Conservation (phyloP, 768 basidiomycete genomes). For the Podaxis rugospora region DNA sequence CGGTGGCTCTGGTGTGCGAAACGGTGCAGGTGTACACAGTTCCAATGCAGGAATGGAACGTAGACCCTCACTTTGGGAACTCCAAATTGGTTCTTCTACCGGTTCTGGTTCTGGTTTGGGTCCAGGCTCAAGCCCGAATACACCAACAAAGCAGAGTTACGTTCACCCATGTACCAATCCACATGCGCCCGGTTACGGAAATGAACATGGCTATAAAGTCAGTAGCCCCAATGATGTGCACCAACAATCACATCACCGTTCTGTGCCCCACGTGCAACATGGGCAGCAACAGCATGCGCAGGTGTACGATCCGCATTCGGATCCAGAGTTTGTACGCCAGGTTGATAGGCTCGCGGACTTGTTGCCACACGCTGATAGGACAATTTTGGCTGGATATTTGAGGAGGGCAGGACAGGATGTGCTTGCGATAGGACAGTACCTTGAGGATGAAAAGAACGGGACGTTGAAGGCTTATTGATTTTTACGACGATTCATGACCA, state of each 20-base stretch:
- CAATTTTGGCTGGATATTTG: slow-evolving; percentile 66
- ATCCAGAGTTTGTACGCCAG: slow-evolving; percentile 58
- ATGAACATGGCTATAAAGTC: background rate
- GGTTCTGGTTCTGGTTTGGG: background rate
- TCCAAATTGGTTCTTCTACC: slow-evolving; percentile 5
- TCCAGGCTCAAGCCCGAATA: background rate
- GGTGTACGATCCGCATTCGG: slow-evolving; percentile 29
- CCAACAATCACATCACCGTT: background rate
- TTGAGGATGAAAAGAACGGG: slow-evolving; percentile 82
- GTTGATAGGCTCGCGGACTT: slow-evolving; percentile 69
- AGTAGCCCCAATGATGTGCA: background rate
- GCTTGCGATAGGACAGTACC: slow-evolving; percentile 80
- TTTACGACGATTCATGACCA: background rate
- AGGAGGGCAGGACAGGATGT: slow-evolving; percentile 75
- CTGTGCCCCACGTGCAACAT: background rate
- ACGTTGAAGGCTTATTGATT: slow-evolving; percentile 33
- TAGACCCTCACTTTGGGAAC: slow-evolving; percentile 35
- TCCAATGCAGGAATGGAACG: slow-evolving; percentile 24
- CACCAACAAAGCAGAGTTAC: slow-evolving; percentile 10
- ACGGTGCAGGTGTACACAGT: slow-evolving; percentile 11
- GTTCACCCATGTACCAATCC: background rate
- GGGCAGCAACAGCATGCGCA: background rate
- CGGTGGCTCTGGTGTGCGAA: slow-evolving; percentile 13
- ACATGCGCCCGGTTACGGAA: background rate
- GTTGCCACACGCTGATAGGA: slow-evolving; percentile 68